These are phyloP conservation scores for Saturnispora serradocipensis DNA, from an alignment of 805 yeast species.

Conservation along the genomic window DNA sequence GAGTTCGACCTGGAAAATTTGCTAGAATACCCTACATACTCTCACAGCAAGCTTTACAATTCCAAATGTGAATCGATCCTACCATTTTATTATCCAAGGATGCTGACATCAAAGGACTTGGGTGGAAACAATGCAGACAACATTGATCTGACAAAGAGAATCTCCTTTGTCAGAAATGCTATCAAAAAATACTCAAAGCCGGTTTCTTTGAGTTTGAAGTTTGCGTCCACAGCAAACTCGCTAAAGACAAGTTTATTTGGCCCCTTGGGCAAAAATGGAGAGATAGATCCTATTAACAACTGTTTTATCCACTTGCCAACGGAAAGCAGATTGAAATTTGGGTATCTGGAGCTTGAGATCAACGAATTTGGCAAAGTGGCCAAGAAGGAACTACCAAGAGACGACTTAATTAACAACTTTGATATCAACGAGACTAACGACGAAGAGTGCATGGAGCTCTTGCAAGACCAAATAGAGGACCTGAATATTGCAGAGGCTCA, in stretches of 20 bases:
- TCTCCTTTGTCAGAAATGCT: slow-evolving; percentile 9
- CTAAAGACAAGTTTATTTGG: slow-evolving; percentile 5
- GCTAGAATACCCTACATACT: background rate
- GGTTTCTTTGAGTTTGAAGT: background rate
- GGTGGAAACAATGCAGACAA: slow-evolving; percentile 4
- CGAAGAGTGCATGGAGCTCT: slow-evolving; percentile 13
- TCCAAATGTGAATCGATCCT: slow-evolving; percentile 6
- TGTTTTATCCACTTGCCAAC: slow-evolving; percentile 6
- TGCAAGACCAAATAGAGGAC: slow-evolving; percentile 18
- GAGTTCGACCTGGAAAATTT: background rate
- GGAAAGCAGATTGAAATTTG: slow-evolving; percentile 10
- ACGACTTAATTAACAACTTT: background rate
- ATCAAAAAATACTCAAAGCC: slow-evolving; percentile 15
- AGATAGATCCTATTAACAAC: slow-evolving; percentile 9
- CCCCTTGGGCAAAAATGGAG: background rate
- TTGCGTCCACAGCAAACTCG: background rate
- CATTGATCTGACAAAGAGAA: slow-evolving; percentile 11
- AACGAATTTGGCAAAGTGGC: slow-evolving; percentile 5
- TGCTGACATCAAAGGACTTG: background rate
- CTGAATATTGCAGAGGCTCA: slow-evolving; percentile 7
- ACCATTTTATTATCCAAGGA: slow-evolving; percentile 11
- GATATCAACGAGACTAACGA: background rate
- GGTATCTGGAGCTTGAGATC: slow-evolving; percentile 9
- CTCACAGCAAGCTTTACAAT: slow-evolving; percentile 3
- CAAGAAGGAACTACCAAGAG: background rate